These are phyloP conservation scores for Ustilago sp. DNA, from an alignment of 1,284 basidiomycete genomes.

Conservation along the genomic window DNA sequence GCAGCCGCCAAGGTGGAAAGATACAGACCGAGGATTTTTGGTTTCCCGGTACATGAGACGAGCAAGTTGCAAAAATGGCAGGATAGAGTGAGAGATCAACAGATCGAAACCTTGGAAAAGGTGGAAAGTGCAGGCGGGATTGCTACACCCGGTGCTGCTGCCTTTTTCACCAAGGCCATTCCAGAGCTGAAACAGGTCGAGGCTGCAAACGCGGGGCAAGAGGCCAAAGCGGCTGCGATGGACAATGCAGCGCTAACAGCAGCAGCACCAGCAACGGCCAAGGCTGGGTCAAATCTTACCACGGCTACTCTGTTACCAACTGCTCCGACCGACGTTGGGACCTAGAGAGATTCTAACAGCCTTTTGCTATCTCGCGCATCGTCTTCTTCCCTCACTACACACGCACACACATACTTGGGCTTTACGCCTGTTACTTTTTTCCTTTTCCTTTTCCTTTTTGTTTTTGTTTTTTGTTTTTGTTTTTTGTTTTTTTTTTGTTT, in stretches of 20 bases:
- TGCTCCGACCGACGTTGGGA: conserved; percentile 5
- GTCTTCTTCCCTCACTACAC: too few relatives aligned
- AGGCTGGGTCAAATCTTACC: not conserved
- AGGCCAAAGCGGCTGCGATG: not conserved
- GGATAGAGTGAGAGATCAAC: conserved; percentile 56
- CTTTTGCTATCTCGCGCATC: not conserved
- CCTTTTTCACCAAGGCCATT: conserved; percentile 38
- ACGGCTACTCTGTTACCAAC: conserved; percentile 20
- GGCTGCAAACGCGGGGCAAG: not conserved
- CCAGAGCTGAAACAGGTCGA: not conserved
- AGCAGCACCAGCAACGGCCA: conserved; percentile 5
- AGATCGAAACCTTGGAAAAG: conserved; percentile 56
- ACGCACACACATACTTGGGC: too few relatives aligned
- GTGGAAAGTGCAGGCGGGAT: conserved; percentile 50
- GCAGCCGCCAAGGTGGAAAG: conserved; percentile 62
- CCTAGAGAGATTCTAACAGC: not conserved
- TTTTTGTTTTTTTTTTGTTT: not conserved
- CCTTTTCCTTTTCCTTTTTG: too few relatives aligned
- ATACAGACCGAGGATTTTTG: conserved; percentile 67
- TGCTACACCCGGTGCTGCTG: conserved; percentile 38
- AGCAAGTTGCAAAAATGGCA: conserved; percentile 68
- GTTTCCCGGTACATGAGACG: conserved; percentile 68
- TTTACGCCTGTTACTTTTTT: not conserved
- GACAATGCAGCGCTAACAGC: not conserved
- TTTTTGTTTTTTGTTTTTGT: too few relatives aligned